phyloP scores from a whole-genome alignment of 1,284 basidiomycete species.

The Hymenochaete sp. region DNA sequence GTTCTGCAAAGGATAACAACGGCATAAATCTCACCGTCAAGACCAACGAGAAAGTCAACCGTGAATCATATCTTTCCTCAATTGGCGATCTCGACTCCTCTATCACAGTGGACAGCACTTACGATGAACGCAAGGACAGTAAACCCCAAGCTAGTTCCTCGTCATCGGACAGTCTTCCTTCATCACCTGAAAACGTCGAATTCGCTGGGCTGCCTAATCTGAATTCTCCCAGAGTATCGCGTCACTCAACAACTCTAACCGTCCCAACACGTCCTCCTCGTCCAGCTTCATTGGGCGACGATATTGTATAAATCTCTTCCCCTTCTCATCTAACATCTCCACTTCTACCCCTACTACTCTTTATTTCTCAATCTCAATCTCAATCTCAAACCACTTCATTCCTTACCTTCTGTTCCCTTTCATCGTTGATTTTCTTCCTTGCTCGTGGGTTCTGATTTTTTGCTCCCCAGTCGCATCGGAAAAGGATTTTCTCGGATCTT shows the following conservation, averaged over 20 bases:
- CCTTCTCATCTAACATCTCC: no score
- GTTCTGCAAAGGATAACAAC: no score
- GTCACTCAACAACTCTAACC: not conserved
- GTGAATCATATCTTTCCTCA: constrained; percentile 14
- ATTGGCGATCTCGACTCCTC: constrained; percentile 15
- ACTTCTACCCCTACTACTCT: no score
- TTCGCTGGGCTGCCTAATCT: constrained; percentile 5
- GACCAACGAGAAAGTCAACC: constrained; percentile 1
- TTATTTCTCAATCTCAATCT: no score
- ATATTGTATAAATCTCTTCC: constrained; percentile 12
- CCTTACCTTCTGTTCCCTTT: not conserved
- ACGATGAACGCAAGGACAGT: constrained; percentile 10
- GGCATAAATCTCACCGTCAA: constrained; percentile 10
- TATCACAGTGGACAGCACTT: constrained; percentile 11
- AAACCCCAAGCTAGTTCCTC: constrained; percentile 4
- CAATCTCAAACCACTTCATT: not conserved
- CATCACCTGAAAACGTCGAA: constrained; percentile 9
- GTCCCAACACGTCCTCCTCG: constrained; percentile 12
- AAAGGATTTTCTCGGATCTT: constrained; percentile 3
- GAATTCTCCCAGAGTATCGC: no score
- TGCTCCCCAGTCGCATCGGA: no score
- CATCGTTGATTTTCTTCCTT: no score
- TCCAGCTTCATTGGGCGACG: constrained; percentile 11
- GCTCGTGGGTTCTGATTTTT: no score
- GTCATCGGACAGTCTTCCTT: constrained; percentile 7